Conservation (phyloP, 2,329 filamentous ascomycete genomes). For the Sporothrix pallida region DNA sequence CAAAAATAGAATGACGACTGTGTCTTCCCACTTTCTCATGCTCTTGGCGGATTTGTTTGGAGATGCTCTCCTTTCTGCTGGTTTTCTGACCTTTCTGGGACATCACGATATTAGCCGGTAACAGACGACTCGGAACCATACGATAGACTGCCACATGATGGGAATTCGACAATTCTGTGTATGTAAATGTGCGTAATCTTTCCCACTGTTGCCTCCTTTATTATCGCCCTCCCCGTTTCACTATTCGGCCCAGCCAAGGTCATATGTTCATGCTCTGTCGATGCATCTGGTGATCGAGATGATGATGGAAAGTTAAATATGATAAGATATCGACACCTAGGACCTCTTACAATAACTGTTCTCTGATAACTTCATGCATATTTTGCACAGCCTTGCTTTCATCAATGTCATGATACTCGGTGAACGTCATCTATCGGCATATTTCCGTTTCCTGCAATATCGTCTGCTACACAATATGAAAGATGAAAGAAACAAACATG, state of each 20-base stretch:
- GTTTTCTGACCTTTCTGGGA: not conserved
- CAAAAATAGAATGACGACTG: not conserved
- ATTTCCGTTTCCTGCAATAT: not conserved
- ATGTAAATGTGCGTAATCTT: too few relatives aligned
- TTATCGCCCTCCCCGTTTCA: not conserved
- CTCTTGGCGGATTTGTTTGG: constrained; percentile 14
- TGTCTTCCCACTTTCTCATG: not conserved
- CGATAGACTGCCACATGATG: too few relatives aligned
- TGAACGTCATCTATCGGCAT: not conserved
- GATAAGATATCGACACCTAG: not conserved
- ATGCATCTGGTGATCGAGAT: not conserved
- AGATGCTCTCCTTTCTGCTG: not conserved
- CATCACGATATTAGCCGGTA: constrained; percentile 8
- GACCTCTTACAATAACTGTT: not conserved
- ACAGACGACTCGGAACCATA: not conserved
- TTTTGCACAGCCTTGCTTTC: not conserved
- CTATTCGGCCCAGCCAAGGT: constrained; percentile 5
- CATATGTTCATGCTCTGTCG: not conserved
- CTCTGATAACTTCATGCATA: not conserved
- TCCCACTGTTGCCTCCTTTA: not conserved
- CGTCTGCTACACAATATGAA: not conserved
- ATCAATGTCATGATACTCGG: not conserved
- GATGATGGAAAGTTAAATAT: not conserved
- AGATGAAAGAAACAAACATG: not conserved
- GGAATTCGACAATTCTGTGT: not conserved